These are phyloP conservation scores for Hygrocybe punicea DNA, from an alignment of 768 basidiomycete species.

Conservation along the genomic window DNA sequence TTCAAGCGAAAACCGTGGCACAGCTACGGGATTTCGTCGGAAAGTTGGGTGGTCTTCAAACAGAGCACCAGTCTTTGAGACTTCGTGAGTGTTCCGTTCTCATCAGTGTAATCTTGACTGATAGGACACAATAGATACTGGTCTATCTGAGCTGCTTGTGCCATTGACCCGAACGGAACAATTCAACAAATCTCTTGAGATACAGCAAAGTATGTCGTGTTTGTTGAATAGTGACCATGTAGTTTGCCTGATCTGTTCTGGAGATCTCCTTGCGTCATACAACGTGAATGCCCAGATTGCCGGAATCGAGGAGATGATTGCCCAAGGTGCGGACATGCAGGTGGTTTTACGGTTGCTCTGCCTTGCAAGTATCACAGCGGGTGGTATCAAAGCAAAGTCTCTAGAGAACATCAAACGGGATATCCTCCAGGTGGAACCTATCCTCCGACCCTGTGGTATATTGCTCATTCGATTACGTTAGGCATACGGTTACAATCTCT, in stretches of 20 bases:
- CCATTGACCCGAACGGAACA: conserved; percentile 79
- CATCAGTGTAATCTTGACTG: conserved; percentile 6
- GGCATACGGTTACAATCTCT: conserved; percentile 74
- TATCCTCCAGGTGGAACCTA: conserved; percentile 63
- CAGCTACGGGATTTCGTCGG: conserved; percentile 95
- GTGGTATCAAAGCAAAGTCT: conserved; percentile 82
- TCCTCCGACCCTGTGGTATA: conserved; percentile 14
- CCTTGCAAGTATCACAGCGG: conserved; percentile 77
- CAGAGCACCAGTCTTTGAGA: conserved; percentile 83
- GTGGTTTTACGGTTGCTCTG: conserved; percentile 77
- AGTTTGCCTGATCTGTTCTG: conserved; percentile 5
- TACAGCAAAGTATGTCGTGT: conserved; percentile 79
- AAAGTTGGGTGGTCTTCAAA: conserved; percentile 86
- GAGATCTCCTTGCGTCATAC: conserved; percentile 93
- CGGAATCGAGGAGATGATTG: conserved; percentile 89
- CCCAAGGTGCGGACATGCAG: conserved; percentile 80
- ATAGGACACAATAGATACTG: conserved; percentile 65
- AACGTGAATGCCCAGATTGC: conserved; percentile 73
- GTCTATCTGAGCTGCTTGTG: conserved; percentile 87
- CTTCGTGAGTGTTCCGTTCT: conserved; percentile 61
- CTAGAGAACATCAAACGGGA: conserved; percentile 90
- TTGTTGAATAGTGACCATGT: background rate
- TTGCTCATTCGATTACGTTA: conserved; percentile 36
- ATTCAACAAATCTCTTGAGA: conserved; percentile 90
- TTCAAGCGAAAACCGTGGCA: conserved; percentile 85